These are phyloP conservation scores for Sarocladium brachiariae DNA, from an alignment of 2,329 filamentous ascomycete species.

Conservation along the genomic window DNA sequence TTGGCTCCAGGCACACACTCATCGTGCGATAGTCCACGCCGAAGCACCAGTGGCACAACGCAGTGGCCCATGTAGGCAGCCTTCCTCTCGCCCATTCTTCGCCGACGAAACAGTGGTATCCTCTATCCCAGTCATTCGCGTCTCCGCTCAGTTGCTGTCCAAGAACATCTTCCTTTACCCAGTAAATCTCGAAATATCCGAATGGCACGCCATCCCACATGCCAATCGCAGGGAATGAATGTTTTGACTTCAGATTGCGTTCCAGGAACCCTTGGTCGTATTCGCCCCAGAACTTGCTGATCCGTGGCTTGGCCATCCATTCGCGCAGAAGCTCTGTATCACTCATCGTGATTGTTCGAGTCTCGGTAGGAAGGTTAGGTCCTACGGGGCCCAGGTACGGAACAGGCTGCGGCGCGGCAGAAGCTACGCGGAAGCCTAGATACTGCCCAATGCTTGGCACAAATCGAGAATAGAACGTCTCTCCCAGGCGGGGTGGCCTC, in stretches of 20 bases:
- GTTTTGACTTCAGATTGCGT: constrained; percentile 54
- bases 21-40: constrained; percentile 73
- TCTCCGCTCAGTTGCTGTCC: constrained; percentile 60
- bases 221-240: constrained; percentile 86
- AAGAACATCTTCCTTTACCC: constrained; percentile 87
- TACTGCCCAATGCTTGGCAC: constrained; percentile 77
- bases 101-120: constrained; percentile 81
- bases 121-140: constrained; percentile 76
- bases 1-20: constrained; percentile 77
- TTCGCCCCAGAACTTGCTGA: constrained; percentile 78
- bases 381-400: constrained; percentile 50
- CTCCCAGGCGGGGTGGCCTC: constrained; percentile 83
- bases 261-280: constrained; percentile 60
- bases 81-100: constrained; percentile 85
- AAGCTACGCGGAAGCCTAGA: constrained; percentile 81
- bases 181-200: constrained; percentile 97
- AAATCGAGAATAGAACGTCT: constrained; percentile 85
- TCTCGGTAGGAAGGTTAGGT: constrained; percentile 23
- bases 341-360: constrained; percentile 36
- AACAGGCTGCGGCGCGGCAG: constrained; percentile 56
- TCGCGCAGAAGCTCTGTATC: constrained; percentile 61
- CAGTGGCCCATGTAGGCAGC: constrained; percentile 77
- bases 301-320: constrained; percentile 85
- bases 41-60: constrained; percentile 81
- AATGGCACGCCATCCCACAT: constrained; percentile 94